These are phyloP conservation scores for Cytospora schulzeri DNA, from an alignment of 2,329 filamentous ascomycete genomes.

Conservation along the genomic window DNA sequence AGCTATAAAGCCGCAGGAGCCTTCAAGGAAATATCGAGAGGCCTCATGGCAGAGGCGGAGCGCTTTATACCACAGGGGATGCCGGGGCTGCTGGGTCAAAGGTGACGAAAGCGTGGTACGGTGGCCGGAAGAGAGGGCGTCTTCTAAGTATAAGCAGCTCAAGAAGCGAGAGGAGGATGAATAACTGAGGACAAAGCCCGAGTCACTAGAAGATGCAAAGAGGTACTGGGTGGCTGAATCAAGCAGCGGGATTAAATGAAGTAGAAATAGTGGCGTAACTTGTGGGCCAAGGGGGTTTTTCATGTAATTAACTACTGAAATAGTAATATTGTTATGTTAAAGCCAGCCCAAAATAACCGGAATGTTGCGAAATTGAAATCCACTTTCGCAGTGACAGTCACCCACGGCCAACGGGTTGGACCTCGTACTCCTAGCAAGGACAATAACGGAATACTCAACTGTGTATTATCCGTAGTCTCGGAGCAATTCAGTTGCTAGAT, in stretches of 20 bases:
- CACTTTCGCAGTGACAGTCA: too few species aligned
- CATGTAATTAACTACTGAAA: too few species aligned
- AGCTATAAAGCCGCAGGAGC: neutral
- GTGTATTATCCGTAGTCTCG: too few species aligned
- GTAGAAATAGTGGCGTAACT: too few species aligned
- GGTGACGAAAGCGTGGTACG: neutral
- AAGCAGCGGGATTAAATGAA: neutral
- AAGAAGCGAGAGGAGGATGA: neutral
- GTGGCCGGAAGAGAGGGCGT: neutral
- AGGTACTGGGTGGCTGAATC: neutral
- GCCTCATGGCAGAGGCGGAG: neutral
- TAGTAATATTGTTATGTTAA: too few species aligned
- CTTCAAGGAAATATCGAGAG: neutral
- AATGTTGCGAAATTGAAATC: too few species aligned
- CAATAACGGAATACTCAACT: too few species aligned
- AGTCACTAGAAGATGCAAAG: neutral
- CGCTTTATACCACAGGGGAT: neutral
- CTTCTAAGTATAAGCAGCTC: neutral
- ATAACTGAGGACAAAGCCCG: neutral
- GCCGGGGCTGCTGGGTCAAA: neutral
- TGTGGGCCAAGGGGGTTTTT: too few species aligned
- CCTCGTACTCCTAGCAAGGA: too few species aligned
- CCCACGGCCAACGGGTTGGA: too few species aligned
- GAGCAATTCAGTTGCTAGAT: too few species aligned
- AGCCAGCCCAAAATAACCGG: too few species aligned